Evolutionary conservation across 768 basidiomycete genomes (phyloP), one percentile per base, ranked within the genome.

Genomic region (Rhizopogon rudus): DNA sequence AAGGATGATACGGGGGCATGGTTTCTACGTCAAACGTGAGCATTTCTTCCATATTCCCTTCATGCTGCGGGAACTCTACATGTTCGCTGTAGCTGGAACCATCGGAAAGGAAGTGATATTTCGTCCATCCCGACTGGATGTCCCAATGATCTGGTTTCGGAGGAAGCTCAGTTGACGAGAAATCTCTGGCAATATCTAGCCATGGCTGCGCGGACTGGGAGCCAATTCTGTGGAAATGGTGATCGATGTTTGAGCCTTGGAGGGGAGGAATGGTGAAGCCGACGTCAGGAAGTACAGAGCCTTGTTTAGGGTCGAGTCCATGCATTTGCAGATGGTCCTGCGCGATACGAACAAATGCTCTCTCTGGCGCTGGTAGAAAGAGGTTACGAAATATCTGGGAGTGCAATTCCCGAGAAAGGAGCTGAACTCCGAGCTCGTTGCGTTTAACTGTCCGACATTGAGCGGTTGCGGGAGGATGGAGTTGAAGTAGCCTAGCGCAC

Each of bases 11-110:
- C 28, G 82, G 81, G 1, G 91, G 91, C 79, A 98, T 80, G 0
- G 91, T 93, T 72, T 99, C 95, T 53, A 98, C 91, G 67, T 99
- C 97, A 63, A 98, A 97, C 9, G 83, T 81, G 59, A 98, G 81
- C 77, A 88, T 77, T 42, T 84, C 73, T 65, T 93, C 91, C 0
- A 81, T 72, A 57, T 79, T 75, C 2, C 83, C 84, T 40, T 83
- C 74, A 51, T 86, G 83, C 52, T 77, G 77, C 0, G 88, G 88
- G 62, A 74, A 84, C 3, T 81, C 74, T 52, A 95, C 87, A 9
- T 81, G 79, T 64, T 92, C 87, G 64, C 77, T 80, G 69, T 84
- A 88, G 63, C 86, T 83, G 20, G 86, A 84, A 2, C 94, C 95
- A 63, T 96, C 92, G 1, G 79, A 58, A 48, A 73, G 75, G 64